Base-by-base conservation (phyloP, 2,329 filamentous ascomycete species). In the Mycosphaerella arachidis region DNA sequence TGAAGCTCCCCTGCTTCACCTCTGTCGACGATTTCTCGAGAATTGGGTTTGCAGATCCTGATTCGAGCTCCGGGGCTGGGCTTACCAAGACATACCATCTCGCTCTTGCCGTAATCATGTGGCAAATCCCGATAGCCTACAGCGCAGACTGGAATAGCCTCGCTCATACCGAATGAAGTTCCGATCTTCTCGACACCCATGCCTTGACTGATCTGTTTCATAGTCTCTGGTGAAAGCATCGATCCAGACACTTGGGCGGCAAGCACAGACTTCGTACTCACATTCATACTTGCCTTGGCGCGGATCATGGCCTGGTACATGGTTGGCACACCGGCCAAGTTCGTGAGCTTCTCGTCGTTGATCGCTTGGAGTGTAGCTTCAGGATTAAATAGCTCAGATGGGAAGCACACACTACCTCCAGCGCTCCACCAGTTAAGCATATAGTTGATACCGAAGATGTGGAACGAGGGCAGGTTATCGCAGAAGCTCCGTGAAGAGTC, bases 1-100 rank as follows among this genome's bases (percentile, higher is more conserved):
- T 59, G 53, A 4, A 62, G 20, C 33, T 62, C 59, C 18, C 56
- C 59, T 24, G 37, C 4, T 10, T 18, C 29, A 35, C 59, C 56
- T 20, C 18, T 37, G 4, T 18, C 33, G 6, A 54, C 9, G 12
- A 43, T 6, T 6, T 40, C 31, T 33, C 50, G 50, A 10, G 30
- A 30, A 5, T 50, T 29, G n/a, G 56, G 56, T 13, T 48, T 29
- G 16, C 56, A 58, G 18, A 58, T 53, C 29, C 40, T 43, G 37
- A 58, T 33, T 10, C 48, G 12, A 9, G 24, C 37, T 8, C 50
- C 52, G 6, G 56, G 27, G 18, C 30, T n/a, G 8, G 18, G n/a
- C 16, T n/a, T 16, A 3, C 56, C 56, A 33, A 29, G 12, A 24
- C 27, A 53, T 6, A 54, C 29, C 6, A 40, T 29, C 13, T 46